These are phyloP conservation scores for Ramalina peruviana DNA, from an alignment of 495 filamentous ascomycete genomes.

Conservation along the genomic window DNA sequence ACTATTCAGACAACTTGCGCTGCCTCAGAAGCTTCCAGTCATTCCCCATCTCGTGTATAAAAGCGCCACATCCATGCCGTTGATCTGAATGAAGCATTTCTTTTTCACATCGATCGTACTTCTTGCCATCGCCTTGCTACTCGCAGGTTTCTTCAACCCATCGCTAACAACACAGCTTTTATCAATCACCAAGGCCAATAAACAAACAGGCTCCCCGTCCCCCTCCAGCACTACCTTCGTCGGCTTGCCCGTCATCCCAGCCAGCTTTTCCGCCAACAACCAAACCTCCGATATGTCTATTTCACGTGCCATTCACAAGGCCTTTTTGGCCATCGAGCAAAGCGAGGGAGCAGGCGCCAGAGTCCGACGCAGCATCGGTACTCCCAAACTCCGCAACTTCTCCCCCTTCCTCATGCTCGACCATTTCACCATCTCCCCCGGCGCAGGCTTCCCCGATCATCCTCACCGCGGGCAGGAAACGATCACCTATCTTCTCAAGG, in stretches of 20 bases:
- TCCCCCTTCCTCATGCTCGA: constrained; percentile 96
- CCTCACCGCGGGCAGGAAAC: constrained; percentile 68
- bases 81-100: not conserved
- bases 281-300: constrained; percentile 43
- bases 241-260: constrained; percentile 9
- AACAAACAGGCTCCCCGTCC: constrained; percentile 12
- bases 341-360: constrained; percentile 80
- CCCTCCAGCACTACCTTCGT: constrained; percentile 15
- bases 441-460: constrained; percentile 83
- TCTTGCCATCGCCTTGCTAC: not conserved
- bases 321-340: constrained; percentile 75
- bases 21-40: constrained; percentile 1
- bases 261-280: constrained; percentile 14
- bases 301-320: constrained; percentile 62
- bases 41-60: not conserved
- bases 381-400: constrained; percentile 69
- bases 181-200: constrained; percentile 20
- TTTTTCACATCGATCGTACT: not conserved
- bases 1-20: too few species aligned
- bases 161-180: not conserved
- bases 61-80: not conserved
- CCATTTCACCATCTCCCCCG: constrained; percentile 69
- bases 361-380: constrained; percentile 82
- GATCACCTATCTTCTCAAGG: constrained; percentile 78
- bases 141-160: too few species aligned